Evolutionary conservation across 805 yeast genomes (phyloP).

Genomic region (Lachancea fermentati): DNA sequence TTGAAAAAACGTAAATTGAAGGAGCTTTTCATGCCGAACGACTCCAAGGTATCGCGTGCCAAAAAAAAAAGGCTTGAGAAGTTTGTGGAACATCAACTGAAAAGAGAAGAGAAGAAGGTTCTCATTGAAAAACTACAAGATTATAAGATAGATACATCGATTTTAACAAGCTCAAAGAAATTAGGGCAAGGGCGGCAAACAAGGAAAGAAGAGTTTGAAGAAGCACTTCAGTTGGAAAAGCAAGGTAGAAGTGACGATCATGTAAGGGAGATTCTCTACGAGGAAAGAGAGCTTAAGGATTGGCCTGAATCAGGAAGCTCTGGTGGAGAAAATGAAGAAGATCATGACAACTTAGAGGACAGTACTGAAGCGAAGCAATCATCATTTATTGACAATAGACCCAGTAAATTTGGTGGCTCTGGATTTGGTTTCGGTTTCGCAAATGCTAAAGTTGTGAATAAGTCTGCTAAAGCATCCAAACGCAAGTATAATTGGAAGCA

Average conservation of each 20-base stretch:
- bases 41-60: constrained; percentile 61
- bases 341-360: constrained; percentile 25
- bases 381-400: constrained; percentile 67
- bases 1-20: constrained; percentile 62
- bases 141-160: constrained; percentile 58
- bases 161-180: constrained; percentile 65
- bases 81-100: constrained; percentile 85
- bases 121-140: constrained; percentile 66
- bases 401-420: constrained; percentile 50
- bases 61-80: constrained; percentile 82
- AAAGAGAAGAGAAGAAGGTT: constrained; percentile 79
- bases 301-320: constrained; percentile 44
- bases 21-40: constrained; percentile 53
- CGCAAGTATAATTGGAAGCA: constrained; percentile 74
- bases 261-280: constrained; percentile 61
- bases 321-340: constrained; percentile 24
- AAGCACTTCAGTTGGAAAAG: constrained; percentile 66
- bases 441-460: constrained; percentile 45
- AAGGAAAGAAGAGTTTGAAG: constrained; percentile 60
- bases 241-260: constrained; percentile 62
- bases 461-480: constrained; percentile 31
- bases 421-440: constrained; percentile 70
- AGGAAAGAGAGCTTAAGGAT: constrained; percentile 56
- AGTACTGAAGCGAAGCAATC: constrained; percentile 24
- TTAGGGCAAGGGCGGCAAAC: constrained; percentile 74